A percentile compares a stretch with the other conserved stretches of the same genome.
Evolutionary conservation across 2,329 filamentous ascomycete species (phyloP).

Genomic region (Aspergillus amoenus): DNA sequence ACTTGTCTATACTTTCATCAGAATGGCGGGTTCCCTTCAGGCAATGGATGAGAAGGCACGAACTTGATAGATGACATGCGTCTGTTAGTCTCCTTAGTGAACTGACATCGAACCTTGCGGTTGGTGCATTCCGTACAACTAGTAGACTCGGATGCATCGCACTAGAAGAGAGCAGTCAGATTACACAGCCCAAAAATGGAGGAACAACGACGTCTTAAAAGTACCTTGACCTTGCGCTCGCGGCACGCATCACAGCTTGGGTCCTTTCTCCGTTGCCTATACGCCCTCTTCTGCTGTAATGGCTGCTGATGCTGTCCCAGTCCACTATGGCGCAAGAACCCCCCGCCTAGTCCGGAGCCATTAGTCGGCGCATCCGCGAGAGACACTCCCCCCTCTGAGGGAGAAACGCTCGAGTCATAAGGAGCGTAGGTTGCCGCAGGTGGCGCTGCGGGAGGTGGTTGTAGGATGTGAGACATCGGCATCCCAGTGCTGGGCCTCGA

Average conservation of each 20-base stretch:
- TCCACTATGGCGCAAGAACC: slow-evolving; percentile 34
- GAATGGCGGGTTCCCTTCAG: slow-evolving; percentile 9
- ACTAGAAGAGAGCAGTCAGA: slow-evolving; percentile 46
- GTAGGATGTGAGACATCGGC: slow-evolving; percentile 43
- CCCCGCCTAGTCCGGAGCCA: slow-evolving; percentile 40
- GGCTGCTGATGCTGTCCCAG: slow-evolving; percentile 55
- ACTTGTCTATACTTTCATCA: slow-evolving; percentile 62
- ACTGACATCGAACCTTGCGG: slow-evolving; percentile 95
- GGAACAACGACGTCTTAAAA: slow-evolving; percentile 3
- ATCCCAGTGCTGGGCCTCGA: slow-evolving; percentile 40
- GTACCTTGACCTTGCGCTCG: slow-evolving; percentile 70
- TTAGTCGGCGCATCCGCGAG: slow-evolving; percentile 37
- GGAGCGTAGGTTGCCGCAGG: slow-evolving; percentile 33
- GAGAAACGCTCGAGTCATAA: slow-evolving; percentile 43
- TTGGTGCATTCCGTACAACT: slow-evolving; percentile 98
- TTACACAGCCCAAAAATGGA: not conserved
- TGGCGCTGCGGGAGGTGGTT: slow-evolving; percentile 28
- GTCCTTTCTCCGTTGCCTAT: slow-evolving; percentile 91
- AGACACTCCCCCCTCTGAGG: slow-evolving; percentile 36
- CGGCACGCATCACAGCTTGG: slow-evolving; percentile 96
- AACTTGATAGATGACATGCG: slow-evolving; percentile 98
- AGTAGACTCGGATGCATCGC: slow-evolving; percentile 92
- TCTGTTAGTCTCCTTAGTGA: slow-evolving; percentile 97
- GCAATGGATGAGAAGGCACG: slow-evolving; percentile 25
- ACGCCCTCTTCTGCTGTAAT: slow-evolving; percentile 80